Percentiles rank a stretch among this genome's conserved stretches.
These are phyloP conservation scores for Fusarium anguioides DNA, from an alignment of 2,329 filamentous ascomycete species.

Conservation along the genomic window DNA sequence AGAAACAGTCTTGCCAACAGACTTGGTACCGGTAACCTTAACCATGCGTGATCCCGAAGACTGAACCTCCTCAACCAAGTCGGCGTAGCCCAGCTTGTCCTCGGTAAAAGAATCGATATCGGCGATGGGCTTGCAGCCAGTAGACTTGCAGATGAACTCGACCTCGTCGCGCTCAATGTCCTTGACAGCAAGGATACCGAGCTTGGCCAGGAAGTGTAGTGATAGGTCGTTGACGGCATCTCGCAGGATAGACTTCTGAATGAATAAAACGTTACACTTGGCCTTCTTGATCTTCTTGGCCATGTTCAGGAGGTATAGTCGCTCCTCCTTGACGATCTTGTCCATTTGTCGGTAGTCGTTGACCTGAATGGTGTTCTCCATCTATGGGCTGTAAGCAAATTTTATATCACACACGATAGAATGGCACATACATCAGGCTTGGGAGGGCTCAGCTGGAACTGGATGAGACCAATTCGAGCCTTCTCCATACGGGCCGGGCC, in stretches of 20 bases:
- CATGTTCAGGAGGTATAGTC: slow-evolving; percentile 97
- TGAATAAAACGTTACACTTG: slow-evolving; percentile 98
- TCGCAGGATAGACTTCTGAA: slow-evolving; percentile 97
- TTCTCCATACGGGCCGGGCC: slow-evolving; percentile 96
- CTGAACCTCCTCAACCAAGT: slow-evolving; percentile 92
- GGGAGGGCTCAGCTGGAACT: slow-evolving; percentile 97
- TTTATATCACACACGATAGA: not conserved
- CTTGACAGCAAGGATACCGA: slow-evolving; percentile 95
- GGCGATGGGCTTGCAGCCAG: slow-evolving; percentile 98
- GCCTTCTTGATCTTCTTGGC: slow-evolving; percentile 99
- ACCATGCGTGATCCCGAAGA: slow-evolving; percentile 90
- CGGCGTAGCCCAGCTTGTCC: slow-evolving; percentile 94
- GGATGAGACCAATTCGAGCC: slow-evolving; percentile 94
- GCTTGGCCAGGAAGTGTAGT: slow-evolving; percentile 95
- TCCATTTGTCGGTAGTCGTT: slow-evolving; percentile 99
- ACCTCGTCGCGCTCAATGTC: slow-evolving; percentile 99
- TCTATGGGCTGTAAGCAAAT: slow-evolving; percentile 61
- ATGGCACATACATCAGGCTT: slow-evolving; percentile 83
- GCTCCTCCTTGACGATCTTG: slow-evolving; percentile 99
- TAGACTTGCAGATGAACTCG: slow-evolving; percentile 99
- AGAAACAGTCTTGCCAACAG: slow-evolving; percentile 87
- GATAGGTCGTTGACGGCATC: slow-evolving; percentile 98
- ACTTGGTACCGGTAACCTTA: slow-evolving; percentile 92
- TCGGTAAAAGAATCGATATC: slow-evolving; percentile 99
- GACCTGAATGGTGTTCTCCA: slow-evolving; percentile 99